Base-by-base conservation (phyloP, 2,329 filamentous ascomycete species). In the Alternaria sp. region DNA sequence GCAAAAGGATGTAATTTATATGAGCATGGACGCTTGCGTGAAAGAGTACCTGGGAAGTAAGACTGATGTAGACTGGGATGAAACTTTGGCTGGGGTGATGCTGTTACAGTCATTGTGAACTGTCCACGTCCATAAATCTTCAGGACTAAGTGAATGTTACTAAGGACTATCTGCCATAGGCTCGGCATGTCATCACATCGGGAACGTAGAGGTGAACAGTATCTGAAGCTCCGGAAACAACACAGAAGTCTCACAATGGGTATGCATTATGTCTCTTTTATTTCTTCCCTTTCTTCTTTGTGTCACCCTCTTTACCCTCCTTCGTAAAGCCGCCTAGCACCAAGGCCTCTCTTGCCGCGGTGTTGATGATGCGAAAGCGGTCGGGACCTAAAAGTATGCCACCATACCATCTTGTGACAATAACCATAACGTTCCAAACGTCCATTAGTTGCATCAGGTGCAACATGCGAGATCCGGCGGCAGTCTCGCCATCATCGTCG, bases 401-500 rank as follows among this genome's bases (percentile, higher is more conserved):
- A 4, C 95, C 95, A 78, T 96, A 99, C 95, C 95, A 99, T 64
- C 95, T 83, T 39, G 92, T 93, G 28, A 99, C 94, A 4, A 99
- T 90, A 0, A 99, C 93, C 82, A 98, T 90, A 16, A 91, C 90
- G 78, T 96, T 88, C 93, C 94, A 97, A 11, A 96, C 84, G 73
- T 94, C 92, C 92, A 97, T 97, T 62, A 97, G 81, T 81, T 97
- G 93, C 89, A 99, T 90, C 30, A 99, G 82, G 80, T 96, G 93
- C 61, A 98, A 80, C 73, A 99, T 79, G 42, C 95, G 85, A 0
- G 91, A 89, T 0, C 95, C 95, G 0, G 95, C 95, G 6, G 95
- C 95, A 26, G 91, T 91, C 84, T 99, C 95, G 3, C 95, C 95
- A 76, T 99, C 95, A 72, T 99, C 95, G 71, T 99, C 92, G 74